Conservation (phyloP, 345 rosid species). For the Firmiana major region DNA sequence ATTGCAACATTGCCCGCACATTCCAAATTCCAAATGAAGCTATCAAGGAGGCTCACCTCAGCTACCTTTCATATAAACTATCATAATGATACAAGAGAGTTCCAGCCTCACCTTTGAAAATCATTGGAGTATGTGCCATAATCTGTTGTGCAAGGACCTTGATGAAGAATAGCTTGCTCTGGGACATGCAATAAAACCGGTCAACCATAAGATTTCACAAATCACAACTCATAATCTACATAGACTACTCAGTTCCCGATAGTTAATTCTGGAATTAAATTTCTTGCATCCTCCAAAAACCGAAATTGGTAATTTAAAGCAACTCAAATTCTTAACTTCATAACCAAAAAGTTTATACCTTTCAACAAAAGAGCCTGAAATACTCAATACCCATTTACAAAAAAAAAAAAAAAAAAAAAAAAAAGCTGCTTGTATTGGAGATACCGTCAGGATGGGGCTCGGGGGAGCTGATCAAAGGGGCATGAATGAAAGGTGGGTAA, state of each 20-base stretch:
- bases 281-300: neutral
- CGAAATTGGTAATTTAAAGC: conserved; percentile 4
- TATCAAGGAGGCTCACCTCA: neutral
- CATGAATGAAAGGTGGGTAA: conserved; percentile 73
- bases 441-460: conserved; percentile 59
- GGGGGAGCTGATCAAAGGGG: conserved; percentile 63
- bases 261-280: neutral
- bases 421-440: neutral
- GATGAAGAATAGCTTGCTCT: conserved; percentile 61
- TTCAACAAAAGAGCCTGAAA: neutral
- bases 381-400: neutral
- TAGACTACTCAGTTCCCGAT: neutral
- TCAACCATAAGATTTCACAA: neutral
- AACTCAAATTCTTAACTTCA: neutral
- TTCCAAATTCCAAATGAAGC: neutral
- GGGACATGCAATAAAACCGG: conserved; percentile 25
- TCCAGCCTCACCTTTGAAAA: conserved; percentile 39
- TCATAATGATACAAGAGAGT: neutral
- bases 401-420: neutral
- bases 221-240: neutral
- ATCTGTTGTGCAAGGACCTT: conserved; percentile 53
- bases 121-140: conserved; percentile 35
- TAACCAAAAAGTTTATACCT: neutral
- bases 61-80: neutral
- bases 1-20: neutral